Evolutionary conservation across 495 filamentous ascomycete genomes (phyloP), one percentile per base, ranked within the genome.

Genomic region (Aspergillus hancockii): DNA sequence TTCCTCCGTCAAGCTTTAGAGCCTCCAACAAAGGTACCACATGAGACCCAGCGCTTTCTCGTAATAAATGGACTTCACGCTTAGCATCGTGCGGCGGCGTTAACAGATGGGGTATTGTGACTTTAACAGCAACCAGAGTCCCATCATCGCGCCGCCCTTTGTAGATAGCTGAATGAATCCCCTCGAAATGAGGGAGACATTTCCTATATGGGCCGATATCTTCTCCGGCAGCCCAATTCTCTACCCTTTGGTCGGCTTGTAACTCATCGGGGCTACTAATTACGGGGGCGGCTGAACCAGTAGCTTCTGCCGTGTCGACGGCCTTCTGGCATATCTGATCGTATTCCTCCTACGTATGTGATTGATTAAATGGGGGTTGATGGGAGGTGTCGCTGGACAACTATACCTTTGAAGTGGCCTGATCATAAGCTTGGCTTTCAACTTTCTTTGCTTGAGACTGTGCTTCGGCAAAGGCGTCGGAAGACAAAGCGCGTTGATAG

Each of bases 131-230:
- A 8, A 88, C 79, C 9, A 85, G 45, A 49, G 43, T 74, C 50
- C 63, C 73, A 63, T 75, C 69, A 7, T 67, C 53, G 9, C 47
- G 36, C 49, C 58, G 64, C 8, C 87, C 81, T 62, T 81, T 85
- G 75, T 93, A 98, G 49, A 99, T 86, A 36, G 83, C 83, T 25
- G 94, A 94, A 66, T 91, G 93, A 8, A 94, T 75, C 23, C 95
- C 94, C 57, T 85, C 85, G 53, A 79, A 82, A 63, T 90, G 73
- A 70, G 90, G 87, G 23, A 83, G 77, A 66, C 90, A 95, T 47
- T 85, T 78, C 23, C 65, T 67, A 69, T 93, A 96, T 31, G 71
- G 73, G 8, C 94, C 94, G 64, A 97, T 88, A 9, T 68, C 67
- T 51, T 85, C 79, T n/a, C 82, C 78, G 7, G 68, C 67, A 16